phyloP scores from a whole-genome alignment of 306 rosid genomes.

The Prunus persica region DNA sequence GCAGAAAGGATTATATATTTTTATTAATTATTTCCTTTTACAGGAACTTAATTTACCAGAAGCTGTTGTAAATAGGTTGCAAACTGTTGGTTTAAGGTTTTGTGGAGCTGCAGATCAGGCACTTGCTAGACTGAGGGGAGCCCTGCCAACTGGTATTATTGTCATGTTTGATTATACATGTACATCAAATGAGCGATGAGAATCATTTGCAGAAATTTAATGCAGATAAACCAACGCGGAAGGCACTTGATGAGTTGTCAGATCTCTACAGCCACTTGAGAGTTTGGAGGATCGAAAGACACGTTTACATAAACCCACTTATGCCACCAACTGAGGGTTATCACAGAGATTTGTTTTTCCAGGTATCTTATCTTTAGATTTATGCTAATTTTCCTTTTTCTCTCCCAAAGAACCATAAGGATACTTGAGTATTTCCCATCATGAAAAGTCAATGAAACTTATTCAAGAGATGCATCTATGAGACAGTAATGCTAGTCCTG shows the following conservation, averaged over 20 bases:
- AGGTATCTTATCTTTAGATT: constrained; percentile 44
- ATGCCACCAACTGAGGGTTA: constrained; percentile 90
- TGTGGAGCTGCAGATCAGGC: constrained; percentile 86
- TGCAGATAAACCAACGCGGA: constrained; percentile 76
- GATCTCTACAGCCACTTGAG: constrained; percentile 73
- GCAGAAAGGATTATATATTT: neutral
- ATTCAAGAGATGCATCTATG: neutral
- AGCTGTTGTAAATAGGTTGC: constrained; percentile 88
- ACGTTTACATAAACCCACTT: constrained; percentile 73
- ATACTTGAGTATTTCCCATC: neutral
- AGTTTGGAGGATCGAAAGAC: constrained; percentile 72
- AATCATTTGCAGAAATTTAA: constrained; percentile 19
- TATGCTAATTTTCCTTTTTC: neutral
- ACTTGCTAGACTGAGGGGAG: constrained; percentile 94
- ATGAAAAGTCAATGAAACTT: neutral
- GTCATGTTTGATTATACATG: constrained; percentile 15
- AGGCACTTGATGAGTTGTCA: constrained; percentile 88
- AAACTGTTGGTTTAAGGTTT: constrained; percentile 83
- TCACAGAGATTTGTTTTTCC: constrained; percentile 81
- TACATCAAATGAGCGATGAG: constrained; percentile 15
- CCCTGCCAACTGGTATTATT: constrained; percentile 67
- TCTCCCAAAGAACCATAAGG: constrained; percentile 4
- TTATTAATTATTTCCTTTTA: constrained; percentile 12
- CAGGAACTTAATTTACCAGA: constrained; percentile 85
- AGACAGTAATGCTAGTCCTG: neutral